Evolutionary conservation across 2,329 filamentous ascomycete species (phyloP).

Genomic region (Endoconidiophora polonica): DNA sequence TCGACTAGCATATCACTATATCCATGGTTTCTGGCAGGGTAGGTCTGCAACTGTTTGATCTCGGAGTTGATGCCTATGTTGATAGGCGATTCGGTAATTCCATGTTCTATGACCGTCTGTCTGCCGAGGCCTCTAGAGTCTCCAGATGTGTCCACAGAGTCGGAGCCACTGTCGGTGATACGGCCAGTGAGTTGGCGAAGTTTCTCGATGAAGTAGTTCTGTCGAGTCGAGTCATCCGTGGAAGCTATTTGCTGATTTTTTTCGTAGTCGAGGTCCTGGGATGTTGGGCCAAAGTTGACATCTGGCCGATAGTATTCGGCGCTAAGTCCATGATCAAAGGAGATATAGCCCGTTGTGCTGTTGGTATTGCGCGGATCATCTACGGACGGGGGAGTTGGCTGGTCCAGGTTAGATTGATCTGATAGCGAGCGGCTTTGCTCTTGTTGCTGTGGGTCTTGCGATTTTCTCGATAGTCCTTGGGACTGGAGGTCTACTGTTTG

Average conservation of each 20-base stretch:
- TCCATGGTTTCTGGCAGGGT: conserved; percentile 26
- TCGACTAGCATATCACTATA: no score
- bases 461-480: no score
- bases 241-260: not conserved
- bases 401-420: not conserved
- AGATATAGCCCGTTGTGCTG: conserved; percentile 4
- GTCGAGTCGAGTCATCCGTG: not conserved
- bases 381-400: not conserved
- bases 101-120: conserved; percentile 3
- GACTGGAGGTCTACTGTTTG: no score
- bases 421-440: not conserved
- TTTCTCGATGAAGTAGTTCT: conserved; percentile 6
- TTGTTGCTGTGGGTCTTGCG: not conserved
- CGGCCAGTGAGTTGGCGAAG: conserved; percentile 6
- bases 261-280: conserved; percentile 8
- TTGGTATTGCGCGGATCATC: not conserved
- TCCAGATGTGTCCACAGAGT: not conserved
- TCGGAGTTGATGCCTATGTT: conserved; percentile 18
- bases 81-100: conserved; percentile 13
- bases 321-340: conserved; percentile 4
- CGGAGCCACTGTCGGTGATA: conserved; percentile 5
- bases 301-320: conserved; percentile 11
- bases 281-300: conserved; percentile 12
- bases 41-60: conserved; percentile 9
- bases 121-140: not conserved